Conservation (phyloP, 257 asterid genomes). For the Cynanchum wilfordii region DNA sequence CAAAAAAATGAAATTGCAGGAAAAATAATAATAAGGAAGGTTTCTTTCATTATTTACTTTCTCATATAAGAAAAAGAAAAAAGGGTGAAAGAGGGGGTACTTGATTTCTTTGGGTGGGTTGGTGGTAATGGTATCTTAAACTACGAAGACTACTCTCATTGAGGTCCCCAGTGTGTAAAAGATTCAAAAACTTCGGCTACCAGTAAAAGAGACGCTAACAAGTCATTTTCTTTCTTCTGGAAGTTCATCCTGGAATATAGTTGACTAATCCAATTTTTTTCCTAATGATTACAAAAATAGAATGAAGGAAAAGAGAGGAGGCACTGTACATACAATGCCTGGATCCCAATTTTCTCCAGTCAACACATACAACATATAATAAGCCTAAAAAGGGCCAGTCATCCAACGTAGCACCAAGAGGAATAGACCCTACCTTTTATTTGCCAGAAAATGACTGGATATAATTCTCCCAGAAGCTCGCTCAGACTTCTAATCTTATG, state of each 20-base stretch:
- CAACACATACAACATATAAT: background rate
- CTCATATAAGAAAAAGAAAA: background rate
- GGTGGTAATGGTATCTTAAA: background rate
- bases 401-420: background rate
- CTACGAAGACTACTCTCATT: background rate
- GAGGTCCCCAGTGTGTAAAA: background rate
- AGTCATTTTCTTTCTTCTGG: background rate
- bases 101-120: slow-evolving; percentile 3
- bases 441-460: background rate
- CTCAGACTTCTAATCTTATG: background rate
- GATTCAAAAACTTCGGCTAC: slow-evolving; percentile 26
- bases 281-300: slow-evolving; percentile 2
- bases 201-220: slow-evolving; percentile 9
- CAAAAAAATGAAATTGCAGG: too few relatives aligned
- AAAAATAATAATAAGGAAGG: too few relatives aligned
- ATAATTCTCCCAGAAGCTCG: background rate
- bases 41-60: too few relatives aligned
- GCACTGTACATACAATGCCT: background rate
- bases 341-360: background rate
- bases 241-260: background rate
- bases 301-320: background rate
- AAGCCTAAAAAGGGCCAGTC: background rate
- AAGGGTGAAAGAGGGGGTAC: background rate
- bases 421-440: background rate
- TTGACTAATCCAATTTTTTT: background rate